These are phyloP conservation scores for Tylopilus sp. DNA, from an alignment of 1,284 basidiomycete species.

Conservation along the genomic window DNA sequence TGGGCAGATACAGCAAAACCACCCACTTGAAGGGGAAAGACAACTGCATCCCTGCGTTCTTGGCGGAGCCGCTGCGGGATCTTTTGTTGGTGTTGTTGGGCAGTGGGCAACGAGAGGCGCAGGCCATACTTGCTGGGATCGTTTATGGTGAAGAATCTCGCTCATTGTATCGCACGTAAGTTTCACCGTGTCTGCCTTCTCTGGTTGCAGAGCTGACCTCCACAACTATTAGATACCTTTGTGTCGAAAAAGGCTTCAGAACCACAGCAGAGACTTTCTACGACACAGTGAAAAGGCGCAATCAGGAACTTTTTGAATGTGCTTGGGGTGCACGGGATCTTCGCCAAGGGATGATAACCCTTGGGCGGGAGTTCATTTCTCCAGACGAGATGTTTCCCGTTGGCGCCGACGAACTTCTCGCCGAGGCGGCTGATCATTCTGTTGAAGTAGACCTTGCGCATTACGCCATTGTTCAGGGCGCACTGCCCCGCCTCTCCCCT, in stretches of 20 bases:
- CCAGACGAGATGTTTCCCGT: neutral
- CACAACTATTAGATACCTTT: slow-evolving; percentile 8
- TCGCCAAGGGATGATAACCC: slow-evolving; percentile 6
- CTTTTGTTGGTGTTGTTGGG: slow-evolving; percentile 7
- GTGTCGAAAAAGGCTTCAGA: neutral
- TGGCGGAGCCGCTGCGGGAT: neutral
- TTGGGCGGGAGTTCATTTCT: slow-evolving; percentile 4
- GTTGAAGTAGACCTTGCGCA: neutral
- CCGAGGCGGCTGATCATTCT: slow-evolving; percentile 15
- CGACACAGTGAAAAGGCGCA: neutral
- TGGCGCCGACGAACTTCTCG: slow-evolving; percentile 5
- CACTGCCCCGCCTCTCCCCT: neutral
- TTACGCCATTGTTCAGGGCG: neutral
- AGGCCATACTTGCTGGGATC: slow-evolving; percentile 7
- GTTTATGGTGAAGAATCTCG: neutral
- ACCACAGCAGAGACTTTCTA: neutral
- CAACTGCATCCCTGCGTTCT: slow-evolving; percentile 6
- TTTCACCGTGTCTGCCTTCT: fast-evolving
- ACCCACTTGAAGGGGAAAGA: neutral
- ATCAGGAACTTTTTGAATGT: slow-evolving; percentile 4
- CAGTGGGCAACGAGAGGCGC: slow-evolving; percentile 2
- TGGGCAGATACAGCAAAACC: slow-evolving; percentile 7
- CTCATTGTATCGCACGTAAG: slow-evolving; percentile 4
- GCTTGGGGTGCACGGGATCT: slow-evolving; percentile 4
- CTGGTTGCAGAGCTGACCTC: too few species aligned